Conservation (phyloP, 495 filamentous ascomycete genomes). For the Elasticomyces elasticus region DNA sequence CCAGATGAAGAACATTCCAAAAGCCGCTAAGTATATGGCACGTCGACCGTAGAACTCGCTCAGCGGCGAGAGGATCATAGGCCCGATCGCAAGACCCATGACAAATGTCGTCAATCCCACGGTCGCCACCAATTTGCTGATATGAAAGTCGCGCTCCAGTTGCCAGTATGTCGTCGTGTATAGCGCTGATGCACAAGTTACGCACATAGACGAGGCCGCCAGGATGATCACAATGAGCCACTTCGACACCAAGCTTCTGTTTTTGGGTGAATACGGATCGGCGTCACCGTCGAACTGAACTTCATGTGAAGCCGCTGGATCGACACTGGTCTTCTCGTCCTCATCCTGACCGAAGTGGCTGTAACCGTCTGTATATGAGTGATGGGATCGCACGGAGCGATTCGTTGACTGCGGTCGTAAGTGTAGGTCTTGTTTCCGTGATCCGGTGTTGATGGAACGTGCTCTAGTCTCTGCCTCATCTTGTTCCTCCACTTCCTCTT, state of each 20-base stretch:
- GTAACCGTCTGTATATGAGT: slow-evolving; percentile 17
- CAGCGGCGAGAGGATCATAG: slow-evolving; percentile 58
- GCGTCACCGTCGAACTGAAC: slow-evolving; percentile 63
- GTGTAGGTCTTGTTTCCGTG: not conserved
- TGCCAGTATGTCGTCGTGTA: slow-evolving; percentile 84
- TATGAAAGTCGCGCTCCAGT: slow-evolving; percentile 63
- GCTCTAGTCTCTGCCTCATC: not conserved
- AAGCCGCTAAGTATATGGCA: slow-evolving; percentile 72
- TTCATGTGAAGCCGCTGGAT: slow-evolving; percentile 36
- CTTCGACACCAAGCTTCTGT: slow-evolving; percentile 50
- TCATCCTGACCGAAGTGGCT: slow-evolving; percentile 11
- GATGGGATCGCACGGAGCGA: slow-evolving; percentile 5
- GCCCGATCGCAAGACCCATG: slow-evolving; percentile 49
- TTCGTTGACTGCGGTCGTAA: slow-evolving; percentile 8
- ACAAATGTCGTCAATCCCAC: slow-evolving; percentile 56
- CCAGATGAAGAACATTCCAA: slow-evolving; percentile 72
- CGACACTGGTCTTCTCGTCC: slow-evolving; percentile 3
- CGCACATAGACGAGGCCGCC: slow-evolving; percentile 63
- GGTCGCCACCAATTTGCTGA: slow-evolving; percentile 61
- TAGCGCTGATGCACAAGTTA: slow-evolving; percentile 81
- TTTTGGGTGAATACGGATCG: slow-evolving; percentile 65
- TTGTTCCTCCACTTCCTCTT: not conserved
- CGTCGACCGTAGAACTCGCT: slow-evolving; percentile 84
- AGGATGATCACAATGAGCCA: slow-evolving; percentile 74
- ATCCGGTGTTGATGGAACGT: not conserved